A percentile compares a stretch with the other conserved stretches of the same genome.
phyloP scores from a whole-genome alignment of 805 yeast genomes.

The Clavispora asparagi region DNA sequence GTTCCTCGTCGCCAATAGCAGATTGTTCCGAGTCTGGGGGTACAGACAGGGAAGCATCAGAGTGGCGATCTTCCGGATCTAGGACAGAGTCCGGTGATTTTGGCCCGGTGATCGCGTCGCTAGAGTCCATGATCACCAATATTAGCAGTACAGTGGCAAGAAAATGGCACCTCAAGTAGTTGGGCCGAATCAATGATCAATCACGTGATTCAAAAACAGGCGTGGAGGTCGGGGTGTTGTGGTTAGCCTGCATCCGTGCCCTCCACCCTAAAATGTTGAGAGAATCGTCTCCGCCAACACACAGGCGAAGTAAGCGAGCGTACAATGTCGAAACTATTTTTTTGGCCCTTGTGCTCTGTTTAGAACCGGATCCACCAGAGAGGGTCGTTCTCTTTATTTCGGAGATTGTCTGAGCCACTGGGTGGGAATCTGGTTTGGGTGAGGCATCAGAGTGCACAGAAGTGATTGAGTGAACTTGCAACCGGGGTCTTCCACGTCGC shows the following conservation, averaged over 20 bases:
- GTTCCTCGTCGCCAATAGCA: not conserved
- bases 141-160: not conserved
- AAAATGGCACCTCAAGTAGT: not conserved
- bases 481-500: too few species aligned
- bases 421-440: too few species aligned
- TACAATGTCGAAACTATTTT: not conserved
- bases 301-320: conserved; percentile 1
- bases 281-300: conserved; percentile 5
- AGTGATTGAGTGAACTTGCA: too few species aligned
- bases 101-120: not conserved
- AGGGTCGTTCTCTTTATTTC: not conserved
- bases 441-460: too few species aligned
- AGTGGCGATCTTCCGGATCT: not conserved
- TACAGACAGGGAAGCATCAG: not conserved
- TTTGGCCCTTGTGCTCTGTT: not conserved
- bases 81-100: not conserved
- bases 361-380: not conserved
- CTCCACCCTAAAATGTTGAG: conserved; percentile 7
- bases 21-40: not conserved
- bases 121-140: not conserved
- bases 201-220: not conserved
- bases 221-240: not conserved
- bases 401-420: too few species aligned
- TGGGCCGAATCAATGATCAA: not conserved
- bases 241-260: not conserved